Percentiles rank a stretch among this genome's conserved stretches.
Evolutionary conservation across 495 filamentous ascomycete species (phyloP).

Genomic region (Thermochaetoides thermophila): DNA sequence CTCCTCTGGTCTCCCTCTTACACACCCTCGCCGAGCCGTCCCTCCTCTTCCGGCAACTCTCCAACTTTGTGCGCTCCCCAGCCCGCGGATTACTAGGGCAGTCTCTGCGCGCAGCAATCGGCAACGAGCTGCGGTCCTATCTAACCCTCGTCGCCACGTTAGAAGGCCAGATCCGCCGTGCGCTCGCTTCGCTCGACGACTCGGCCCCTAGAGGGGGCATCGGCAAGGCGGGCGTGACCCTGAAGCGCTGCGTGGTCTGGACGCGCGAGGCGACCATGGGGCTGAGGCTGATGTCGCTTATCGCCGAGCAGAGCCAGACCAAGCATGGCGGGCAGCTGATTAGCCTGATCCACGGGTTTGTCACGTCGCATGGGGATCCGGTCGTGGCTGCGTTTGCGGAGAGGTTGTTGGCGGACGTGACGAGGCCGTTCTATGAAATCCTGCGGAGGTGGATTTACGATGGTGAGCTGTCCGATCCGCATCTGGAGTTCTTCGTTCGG

Average conservation of each 20-base stretch:
- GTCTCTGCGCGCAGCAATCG: slow-evolving; percentile 81
- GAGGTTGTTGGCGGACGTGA: slow-evolving; percentile 76
- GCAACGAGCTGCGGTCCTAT: slow-evolving; percentile 74
- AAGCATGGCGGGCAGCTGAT: slow-evolving; percentile 87
- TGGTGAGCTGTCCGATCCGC: slow-evolving; percentile 91
- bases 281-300: slow-evolving; percentile 80
- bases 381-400: slow-evolving; percentile 91
- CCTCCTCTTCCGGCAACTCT: slow-evolving; percentile 66
- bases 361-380: slow-evolving; percentile 85
- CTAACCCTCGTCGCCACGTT: slow-evolving; percentile 83
- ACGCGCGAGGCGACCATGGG: slow-evolving; percentile 96
- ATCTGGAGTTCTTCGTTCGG: slow-evolving; percentile 87
- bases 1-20: slow-evolving; percentile 74
- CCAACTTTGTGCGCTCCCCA: slow-evolving; percentile 60
- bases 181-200: slow-evolving; percentile 52
- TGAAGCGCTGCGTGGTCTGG: slow-evolving; percentile 95
- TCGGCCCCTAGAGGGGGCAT: slow-evolving; percentile 48
- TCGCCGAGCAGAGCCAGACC: slow-evolving; percentile 79
- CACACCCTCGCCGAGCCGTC: slow-evolving; percentile 89
- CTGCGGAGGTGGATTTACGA: slow-evolving; percentile 96
- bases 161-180: slow-evolving; percentile 83
- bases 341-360: slow-evolving; percentile 83
- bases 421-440: slow-evolving; percentile 95
- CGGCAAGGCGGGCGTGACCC: slow-evolving; percentile 80
- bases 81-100: slow-evolving; percentile 64